phyloP scores from a whole-genome alignment of 2,329 filamentous ascomycete species.

The Thielaviopsis ethacetica region DNA sequence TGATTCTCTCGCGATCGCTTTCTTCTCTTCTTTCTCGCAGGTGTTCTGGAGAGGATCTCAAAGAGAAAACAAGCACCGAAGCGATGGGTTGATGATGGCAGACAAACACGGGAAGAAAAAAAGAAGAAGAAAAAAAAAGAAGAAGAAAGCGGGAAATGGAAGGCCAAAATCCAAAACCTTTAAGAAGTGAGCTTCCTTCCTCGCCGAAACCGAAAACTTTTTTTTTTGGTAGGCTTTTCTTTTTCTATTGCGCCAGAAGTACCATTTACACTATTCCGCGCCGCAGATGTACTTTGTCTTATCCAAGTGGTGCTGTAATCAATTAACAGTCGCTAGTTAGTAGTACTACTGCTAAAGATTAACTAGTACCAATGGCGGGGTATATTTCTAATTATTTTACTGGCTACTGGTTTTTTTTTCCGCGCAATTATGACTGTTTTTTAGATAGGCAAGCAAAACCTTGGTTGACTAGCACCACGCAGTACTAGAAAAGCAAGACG shows the following conservation, averaged over 20 bases:
- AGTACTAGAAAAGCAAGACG: too few species aligned
- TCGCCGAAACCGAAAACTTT: neutral
- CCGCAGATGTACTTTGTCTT: too few species aligned
- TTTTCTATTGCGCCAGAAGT: too few species aligned
- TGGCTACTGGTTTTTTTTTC: neutral
- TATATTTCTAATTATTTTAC: neutral
- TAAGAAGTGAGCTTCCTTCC: neutral
- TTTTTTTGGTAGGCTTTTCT: neutral
- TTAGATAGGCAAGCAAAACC: too few species aligned
- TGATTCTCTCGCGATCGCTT: neutral
- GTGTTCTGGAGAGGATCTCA: constrained; percentile 3
- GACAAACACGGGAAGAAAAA: neutral
- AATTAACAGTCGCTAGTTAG: neutral
- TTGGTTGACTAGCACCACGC: too few species aligned
- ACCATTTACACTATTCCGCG: too few species aligned
- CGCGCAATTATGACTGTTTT: neutral
- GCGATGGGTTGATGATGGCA: neutral
- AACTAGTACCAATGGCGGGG: neutral
- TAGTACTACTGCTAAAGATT: too few species aligned
- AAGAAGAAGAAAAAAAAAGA: neutral
- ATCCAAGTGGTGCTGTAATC: too few species aligned
- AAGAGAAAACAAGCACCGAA: constrained; percentile 4
- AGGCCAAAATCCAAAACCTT: neutral
- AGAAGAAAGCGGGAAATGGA: neutral
- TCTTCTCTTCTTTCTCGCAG: constrained; percentile 5